Evolutionary conservation across 345 rosid species (phyloP).

Genomic region (Xanthoceras sorbifolium): DNA sequence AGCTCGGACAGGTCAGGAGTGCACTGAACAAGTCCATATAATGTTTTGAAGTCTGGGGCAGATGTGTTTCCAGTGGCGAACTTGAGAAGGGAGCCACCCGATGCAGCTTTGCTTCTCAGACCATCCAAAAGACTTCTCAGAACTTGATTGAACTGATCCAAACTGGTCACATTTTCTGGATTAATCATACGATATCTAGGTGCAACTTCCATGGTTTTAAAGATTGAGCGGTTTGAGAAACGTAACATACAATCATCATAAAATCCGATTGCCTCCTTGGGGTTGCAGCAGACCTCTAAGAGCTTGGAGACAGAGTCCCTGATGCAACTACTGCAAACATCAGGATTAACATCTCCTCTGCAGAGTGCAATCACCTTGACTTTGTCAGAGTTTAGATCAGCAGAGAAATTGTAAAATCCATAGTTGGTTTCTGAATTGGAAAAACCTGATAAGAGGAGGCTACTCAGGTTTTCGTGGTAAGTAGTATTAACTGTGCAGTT

Average conservation of each 20-base stretch:
- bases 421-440: background rate
- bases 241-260: conserved; percentile 11
- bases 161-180: background rate
- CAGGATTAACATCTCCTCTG: background rate
- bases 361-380: conserved; percentile 11
- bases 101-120: conserved; percentile 27
- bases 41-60: background rate
- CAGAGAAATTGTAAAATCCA: background rate
- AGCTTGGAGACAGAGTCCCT: background rate
- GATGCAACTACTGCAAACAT: background rate
- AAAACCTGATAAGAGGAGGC: conserved; percentile 15
- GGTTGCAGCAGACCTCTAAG: background rate
- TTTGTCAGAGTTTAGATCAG: background rate
- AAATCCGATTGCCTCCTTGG: background rate
- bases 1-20: conserved; percentile 41
- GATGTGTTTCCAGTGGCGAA: conserved; percentile 34
- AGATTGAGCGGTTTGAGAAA: background rate
- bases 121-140: conserved; percentile 15
- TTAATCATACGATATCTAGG: background rate
- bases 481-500: background rate
- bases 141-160: conserved; percentile 13
- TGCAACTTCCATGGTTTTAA: background rate
- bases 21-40: conserved; percentile 46
- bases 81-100: conserved; percentile 30
- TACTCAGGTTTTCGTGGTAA: background rate